phyloP scores from a whole-genome alignment of 2,329 filamentous ascomycete species.

The Anisogramma anomala region DNA sequence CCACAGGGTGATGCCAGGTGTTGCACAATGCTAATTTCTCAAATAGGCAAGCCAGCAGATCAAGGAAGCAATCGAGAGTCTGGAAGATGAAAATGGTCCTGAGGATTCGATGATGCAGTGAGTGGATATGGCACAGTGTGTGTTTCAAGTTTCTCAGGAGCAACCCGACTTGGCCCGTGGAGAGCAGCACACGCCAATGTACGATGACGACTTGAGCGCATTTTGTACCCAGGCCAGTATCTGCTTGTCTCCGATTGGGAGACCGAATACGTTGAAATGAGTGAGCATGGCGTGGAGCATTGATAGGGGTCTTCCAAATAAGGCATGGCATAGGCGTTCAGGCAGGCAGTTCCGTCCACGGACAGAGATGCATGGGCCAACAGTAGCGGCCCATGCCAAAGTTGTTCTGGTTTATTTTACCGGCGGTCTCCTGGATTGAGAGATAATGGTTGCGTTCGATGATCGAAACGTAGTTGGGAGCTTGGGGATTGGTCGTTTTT shows the following conservation, averaged over 20 bases:
- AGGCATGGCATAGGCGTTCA: slow-evolving; percentile 8
- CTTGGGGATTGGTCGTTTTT: background rate
- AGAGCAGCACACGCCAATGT: background rate
- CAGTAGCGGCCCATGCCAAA: too few species aligned
- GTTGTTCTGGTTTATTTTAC: background rate
- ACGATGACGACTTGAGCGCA: background rate
- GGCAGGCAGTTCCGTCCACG: background rate
- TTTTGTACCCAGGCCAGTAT: background rate
- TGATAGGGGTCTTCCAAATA: background rate
- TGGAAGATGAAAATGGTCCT: slow-evolving; percentile 69
- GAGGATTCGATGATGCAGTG: slow-evolving; percentile 53
- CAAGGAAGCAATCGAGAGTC: slow-evolving; percentile 89
- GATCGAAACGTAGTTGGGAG: background rate
- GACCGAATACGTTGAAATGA: background rate
- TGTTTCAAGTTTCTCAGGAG: too few species aligned
- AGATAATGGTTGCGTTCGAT: background rate
- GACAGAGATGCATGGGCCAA: background rate
- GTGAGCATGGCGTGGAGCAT: slow-evolving; percentile 10
- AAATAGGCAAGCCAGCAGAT: slow-evolving; percentile 77
- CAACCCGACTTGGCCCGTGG: too few species aligned
- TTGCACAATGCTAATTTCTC: background rate
- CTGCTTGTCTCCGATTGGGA: background rate
- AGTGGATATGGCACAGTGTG: slow-evolving; percentile 1
- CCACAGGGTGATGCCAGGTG: background rate
- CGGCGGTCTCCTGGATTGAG: background rate